Evolutionary conservation across 768 basidiomycete genomes (phyloP).

Genomic region (Melanogaster broomeanus): DNA sequence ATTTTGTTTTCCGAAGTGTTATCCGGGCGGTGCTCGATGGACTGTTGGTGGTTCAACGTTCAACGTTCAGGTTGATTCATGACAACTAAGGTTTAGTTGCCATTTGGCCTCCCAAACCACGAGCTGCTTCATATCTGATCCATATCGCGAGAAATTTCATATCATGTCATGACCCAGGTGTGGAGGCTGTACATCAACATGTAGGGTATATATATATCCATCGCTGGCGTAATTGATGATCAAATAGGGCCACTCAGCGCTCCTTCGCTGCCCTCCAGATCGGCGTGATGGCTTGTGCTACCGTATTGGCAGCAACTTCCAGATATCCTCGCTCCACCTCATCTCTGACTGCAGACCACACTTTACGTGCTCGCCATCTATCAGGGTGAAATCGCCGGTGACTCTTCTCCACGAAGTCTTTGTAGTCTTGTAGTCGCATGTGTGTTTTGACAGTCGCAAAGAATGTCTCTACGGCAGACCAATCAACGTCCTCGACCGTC

Average conservation of each 20-base stretch:
- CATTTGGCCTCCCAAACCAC: too few species aligned
- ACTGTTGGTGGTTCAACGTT: too few species aligned
- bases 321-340: constrained; percentile 57
- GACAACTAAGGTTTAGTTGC: too few species aligned
- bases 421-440: constrained; percentile 64
- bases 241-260: constrained; percentile 11
- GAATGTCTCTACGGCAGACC: constrained; percentile 71
- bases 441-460: constrained; percentile 53
- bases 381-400: constrained; percentile 80
- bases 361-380: constrained; percentile 68
- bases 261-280: constrained; percentile 54
- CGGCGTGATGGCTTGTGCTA: constrained; percentile 73
- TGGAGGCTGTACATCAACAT: too few species aligned
- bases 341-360: constrained; percentile 59
- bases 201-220: not conserved
- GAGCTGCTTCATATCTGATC: not conserved
- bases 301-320: constrained; percentile 73
- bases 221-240: not conserved
- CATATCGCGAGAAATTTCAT: not conserved
- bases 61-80: not conserved
- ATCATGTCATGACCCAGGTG: not conserved
- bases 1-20: too few species aligned
- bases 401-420: constrained; percentile 65
- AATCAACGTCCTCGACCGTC: constrained; percentile 67
- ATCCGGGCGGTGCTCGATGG: too few species aligned